Base-by-base conservation (phyloP, 2,329 filamentous ascomycete genomes). In the Penicillium sp. region DNA sequence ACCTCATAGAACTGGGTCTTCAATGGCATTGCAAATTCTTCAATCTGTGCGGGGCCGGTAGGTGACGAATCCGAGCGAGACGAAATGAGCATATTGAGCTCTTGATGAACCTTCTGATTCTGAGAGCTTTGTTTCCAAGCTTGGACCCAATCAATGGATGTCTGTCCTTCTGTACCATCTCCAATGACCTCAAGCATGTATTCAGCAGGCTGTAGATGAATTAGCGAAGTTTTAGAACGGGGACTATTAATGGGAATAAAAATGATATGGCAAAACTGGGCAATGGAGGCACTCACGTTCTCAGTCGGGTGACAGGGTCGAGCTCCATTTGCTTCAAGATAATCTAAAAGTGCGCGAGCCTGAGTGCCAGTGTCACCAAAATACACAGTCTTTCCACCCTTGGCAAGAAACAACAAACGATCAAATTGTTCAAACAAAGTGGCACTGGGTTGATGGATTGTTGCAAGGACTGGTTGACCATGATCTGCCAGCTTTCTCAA, bases 401-500 rank as follows among this genome's bases (percentile, higher is more conserved):
- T 79, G 3, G 81, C 82, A 1, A 87, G 74, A 62, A 87, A 83
- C 0, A 86, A 71, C 0, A 86, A 69, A 0, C 77, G 76, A 58
- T 86, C 83, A 43, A 86, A 96, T 56, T 89, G 85, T 70, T 95
- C 88, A 77, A 96, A 95, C 47, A 96, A 79, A 79, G 93, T 89
- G 34, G 90, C 90, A 10, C 88, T 92, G 10, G 91, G 91, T 72
- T 96, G 91, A 71, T 96, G 91, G 57, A 96, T 96, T 0, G 91
- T 96, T 74, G 90, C 93, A 16, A 96, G 84, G 68, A 96, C 87
- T 41, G 91, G 90, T 70, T 92, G 89, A 13, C 91, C 91, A 57
- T 84, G 86, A 71, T 92, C 88, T 63, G 90, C 89, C 26, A 96
- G 80, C 75, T 92, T 94, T 74, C 92, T 86, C 39, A 96, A 80